These are phyloP conservation scores for Imleria badia DNA, from an alignment of 768 basidiomycete species.

Conservation along the genomic window DNA sequence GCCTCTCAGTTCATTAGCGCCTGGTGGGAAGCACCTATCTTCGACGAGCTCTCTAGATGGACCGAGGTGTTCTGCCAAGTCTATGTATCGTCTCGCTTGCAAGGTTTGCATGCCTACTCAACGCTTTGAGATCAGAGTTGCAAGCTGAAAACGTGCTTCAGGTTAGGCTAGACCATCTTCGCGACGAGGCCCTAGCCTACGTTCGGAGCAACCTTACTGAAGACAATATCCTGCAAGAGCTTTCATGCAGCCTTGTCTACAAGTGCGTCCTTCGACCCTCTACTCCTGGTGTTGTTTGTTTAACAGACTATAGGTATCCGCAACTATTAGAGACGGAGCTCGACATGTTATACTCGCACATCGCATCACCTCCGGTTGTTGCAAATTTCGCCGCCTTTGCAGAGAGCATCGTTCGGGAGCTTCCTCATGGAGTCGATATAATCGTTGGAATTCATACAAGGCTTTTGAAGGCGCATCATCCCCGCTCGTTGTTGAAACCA, in stretches of 20 bases:
- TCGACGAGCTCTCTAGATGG: background rate
- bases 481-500: background rate
- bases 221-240: slow-evolving; percentile 25
- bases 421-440: slow-evolving; percentile 22
- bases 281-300: background rate
- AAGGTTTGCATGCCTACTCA: slow-evolving; percentile 27
- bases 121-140: background rate
- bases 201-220: slow-evolving; percentile 20
- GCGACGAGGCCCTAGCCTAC: slow-evolving; percentile 16
- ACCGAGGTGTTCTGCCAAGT: slow-evolving; percentile 40
- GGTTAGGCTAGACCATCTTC: slow-evolving; percentile 21
- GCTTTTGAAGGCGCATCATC: slow-evolving; percentile 6
- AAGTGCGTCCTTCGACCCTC: slow-evolving; percentile 9
- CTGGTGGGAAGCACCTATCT: background rate
- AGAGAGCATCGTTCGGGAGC: slow-evolving; percentile 11
- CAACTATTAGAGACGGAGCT: slow-evolving; percentile 25
- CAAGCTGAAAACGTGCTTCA: background rate
- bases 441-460: slow-evolving; percentile 19
- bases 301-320: slow-evolving; percentile 7
- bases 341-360: slow-evolving; percentile 17
- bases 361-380: slow-evolving; percentile 15
- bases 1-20: slow-evolving; percentile 27
- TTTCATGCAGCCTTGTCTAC: slow-evolving; percentile 18
- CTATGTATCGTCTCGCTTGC: slow-evolving; percentile 43
- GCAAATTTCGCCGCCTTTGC: slow-evolving; percentile 6